A percentile compares a stretch with the other conserved stretches of the same genome.
phyloP scores from a whole-genome alignment of 805 yeast species.

The Kazachstania taianensis region DNA sequence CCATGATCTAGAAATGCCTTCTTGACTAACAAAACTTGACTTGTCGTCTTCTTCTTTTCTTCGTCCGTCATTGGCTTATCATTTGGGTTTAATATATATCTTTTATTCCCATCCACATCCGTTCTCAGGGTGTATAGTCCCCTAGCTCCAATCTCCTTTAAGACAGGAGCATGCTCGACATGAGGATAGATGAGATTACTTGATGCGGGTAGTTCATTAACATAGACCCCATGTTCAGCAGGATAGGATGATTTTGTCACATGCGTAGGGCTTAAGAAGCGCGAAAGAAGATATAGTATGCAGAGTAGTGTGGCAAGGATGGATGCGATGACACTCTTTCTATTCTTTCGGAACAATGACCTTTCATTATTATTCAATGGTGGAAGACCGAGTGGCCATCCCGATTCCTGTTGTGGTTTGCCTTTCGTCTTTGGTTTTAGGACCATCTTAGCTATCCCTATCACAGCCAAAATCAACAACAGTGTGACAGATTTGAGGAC shows the following conservation, averaged over 20 bases:
- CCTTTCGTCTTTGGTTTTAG: slow-evolving; percentile 23
- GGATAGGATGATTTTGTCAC: slow-evolving; percentile 17
- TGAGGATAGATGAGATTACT: slow-evolving; percentile 59
- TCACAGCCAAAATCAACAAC: slow-evolving; percentile 14
- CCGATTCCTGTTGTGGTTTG: slow-evolving; percentile 4
- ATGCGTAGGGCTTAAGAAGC: slow-evolving; percentile 9
- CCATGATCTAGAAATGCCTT: slow-evolving; percentile 58
- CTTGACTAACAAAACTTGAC: slow-evolving; percentile 36
- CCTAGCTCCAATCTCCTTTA: slow-evolving; percentile 47
- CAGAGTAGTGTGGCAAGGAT: slow-evolving; percentile 5
- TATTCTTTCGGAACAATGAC: slow-evolving; percentile 1
- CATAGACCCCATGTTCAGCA: slow-evolving; percentile 35
- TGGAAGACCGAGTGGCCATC: slow-evolving; percentile 11
- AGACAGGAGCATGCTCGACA: slow-evolving; percentile 55
- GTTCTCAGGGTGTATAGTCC: slow-evolving; percentile 40
- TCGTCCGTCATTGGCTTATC: slow-evolving; percentile 34
- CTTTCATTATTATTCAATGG: slow-evolving; percentile 6
- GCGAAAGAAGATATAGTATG: slow-evolving; percentile 13
- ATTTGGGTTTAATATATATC: slow-evolving; percentile 30
- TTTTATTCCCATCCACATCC: slow-evolving; percentile 36
- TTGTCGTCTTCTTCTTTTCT: slow-evolving; percentile 24
- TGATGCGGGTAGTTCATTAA: slow-evolving; percentile 38
- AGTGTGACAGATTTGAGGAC: neutral
- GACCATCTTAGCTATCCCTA: slow-evolving; percentile 18
- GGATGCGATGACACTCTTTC: slow-evolving; percentile 2